Conservation (phyloP, 1,139 yeast species). For the Geotrichum reessii region DNA sequence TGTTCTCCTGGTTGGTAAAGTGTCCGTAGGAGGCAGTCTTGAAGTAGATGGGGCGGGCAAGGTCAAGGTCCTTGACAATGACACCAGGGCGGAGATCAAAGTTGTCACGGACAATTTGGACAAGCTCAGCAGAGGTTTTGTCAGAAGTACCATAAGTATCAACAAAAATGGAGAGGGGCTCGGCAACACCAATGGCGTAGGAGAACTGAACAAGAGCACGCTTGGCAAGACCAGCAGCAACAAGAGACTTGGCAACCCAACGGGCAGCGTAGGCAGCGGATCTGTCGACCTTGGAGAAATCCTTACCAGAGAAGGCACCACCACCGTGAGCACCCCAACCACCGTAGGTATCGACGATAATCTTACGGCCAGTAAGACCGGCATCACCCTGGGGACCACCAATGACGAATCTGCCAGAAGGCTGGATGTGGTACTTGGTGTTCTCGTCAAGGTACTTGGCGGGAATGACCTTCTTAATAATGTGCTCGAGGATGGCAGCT, state of each 20-base stretch:
- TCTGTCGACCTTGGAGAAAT: constrained; percentile 99
- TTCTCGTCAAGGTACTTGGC: constrained; percentile 84
- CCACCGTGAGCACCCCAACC: constrained; percentile 99
- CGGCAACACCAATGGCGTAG: constrained; percentile 99
- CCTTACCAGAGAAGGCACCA: constrained; percentile 99
- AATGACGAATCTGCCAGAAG: constrained; percentile 98
- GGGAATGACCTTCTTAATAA: constrained; percentile 90
- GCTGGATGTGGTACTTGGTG: constrained; percentile 97
- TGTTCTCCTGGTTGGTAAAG: constrained; percentile 96
- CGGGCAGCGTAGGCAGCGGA: constrained; percentile 99
- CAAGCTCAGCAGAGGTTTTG: constrained; percentile 82
- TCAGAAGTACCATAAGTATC: constrained; percentile 97
- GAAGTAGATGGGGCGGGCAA: constrained; percentile 98
- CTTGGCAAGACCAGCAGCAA: constrained; percentile 89
- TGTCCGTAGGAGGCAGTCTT: constrained; percentile 99
- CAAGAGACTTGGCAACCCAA: constrained; percentile 99
- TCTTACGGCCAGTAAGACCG: constrained; percentile 99
- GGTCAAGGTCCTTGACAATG: constrained; percentile 89
- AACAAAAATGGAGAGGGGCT: constrained; percentile 94
- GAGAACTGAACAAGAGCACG: constrained; percentile 98
- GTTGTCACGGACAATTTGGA: constrained; percentile 83
- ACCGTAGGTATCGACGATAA: constrained; percentile 99
- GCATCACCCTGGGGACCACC: constrained; percentile 99
- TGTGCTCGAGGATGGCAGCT: constrained; percentile 65
- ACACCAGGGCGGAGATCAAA: constrained; percentile 99